Evolutionary conservation across 345 rosid genomes (phyloP).

Genomic region (Abelmoschus esculentus): DNA sequence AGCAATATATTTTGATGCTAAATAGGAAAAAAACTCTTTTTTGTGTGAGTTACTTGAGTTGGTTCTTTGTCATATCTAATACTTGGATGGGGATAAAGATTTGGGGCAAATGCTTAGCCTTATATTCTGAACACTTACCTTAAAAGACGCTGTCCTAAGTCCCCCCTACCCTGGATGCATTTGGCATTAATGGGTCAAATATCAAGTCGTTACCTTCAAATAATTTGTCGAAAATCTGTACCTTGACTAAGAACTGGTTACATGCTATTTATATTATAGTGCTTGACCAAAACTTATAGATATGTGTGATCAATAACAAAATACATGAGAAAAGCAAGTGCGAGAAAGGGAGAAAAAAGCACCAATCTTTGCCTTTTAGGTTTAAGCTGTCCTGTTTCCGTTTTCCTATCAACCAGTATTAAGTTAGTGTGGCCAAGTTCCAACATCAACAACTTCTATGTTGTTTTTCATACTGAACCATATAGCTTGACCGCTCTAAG

Average conservation of each 20-base stretch:
- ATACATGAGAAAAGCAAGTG: neutral
- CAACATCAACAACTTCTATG: neutral
- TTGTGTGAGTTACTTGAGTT: neutral
- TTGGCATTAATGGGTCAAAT: neutral
- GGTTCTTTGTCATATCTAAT: neutral
- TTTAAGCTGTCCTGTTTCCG: slow-evolving; percentile 3
- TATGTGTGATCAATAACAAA: neutral
- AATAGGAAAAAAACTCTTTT: neutral
- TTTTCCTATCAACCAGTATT: neutral
- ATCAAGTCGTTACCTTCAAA: neutral
- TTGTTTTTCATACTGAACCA: neutral
- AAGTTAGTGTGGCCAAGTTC: neutral
- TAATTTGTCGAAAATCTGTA: neutral
- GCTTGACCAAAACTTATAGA: neutral
- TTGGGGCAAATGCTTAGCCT: neutral
- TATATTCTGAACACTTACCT: neutral
- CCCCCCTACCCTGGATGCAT: neutral
- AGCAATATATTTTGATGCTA: neutral
- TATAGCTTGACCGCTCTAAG: neutral
- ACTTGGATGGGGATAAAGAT: neutral
- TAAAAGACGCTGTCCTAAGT: neutral
- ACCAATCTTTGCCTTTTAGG: neutral
- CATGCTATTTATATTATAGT: neutral
- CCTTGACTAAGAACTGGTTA: neutral
- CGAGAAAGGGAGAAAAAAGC: neutral